Evolutionary conservation across 495 filamentous ascomycete species (phyloP), one percentile per base, ranked within the genome.

Genomic region (Penicillium crystallinum): DNA sequence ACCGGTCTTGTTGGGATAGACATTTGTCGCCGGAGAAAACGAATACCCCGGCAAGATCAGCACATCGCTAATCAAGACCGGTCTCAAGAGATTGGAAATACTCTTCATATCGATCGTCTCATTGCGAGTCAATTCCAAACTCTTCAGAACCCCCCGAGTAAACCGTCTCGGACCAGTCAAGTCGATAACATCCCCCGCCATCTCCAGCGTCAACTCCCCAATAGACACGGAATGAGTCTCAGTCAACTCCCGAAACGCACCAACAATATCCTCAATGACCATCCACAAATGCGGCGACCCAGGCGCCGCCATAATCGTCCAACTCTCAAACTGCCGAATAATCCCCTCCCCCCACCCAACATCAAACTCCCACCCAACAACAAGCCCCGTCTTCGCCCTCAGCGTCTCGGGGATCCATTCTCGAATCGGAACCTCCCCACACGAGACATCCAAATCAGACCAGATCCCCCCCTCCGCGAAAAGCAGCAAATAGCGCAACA

Each of bases 321-420:
- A 49, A 9, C 46, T 49, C 27, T 37, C 35, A 40, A 49, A 49
- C 46, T 49, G 46, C 25, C 34, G 23, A 6, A 37, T 29, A 2
- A 48, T 27, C 18, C 14, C 15, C 19, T 48, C 46, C 10, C 46
- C 46, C 46, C 46, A 48, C 2, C 34, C 46, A 6, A 31, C 36
- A 31, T 49, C 46, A 40, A 49, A 49, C 25, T 49, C 36, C 35
- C 34, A 40, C 17, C 46, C 46, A 18, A 49, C 46, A 18, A 49
- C 46, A 11, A 49, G 23, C 10, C 36, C 18, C 9, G 46, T 27
- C 6, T 49, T 37, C 10, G 34, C 36, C 1, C 35, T 36, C 33
- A 23, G 4, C 8, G 22, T 37, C 46, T 29, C 23, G 1, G 35
- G 21, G 6, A 49, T 22, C 35, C 35, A 49, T 29, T 39, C 36